These are phyloP conservation scores for Pythium myriotylum DNA, from an alignment of 352 stramenopile genomes.

Conservation along the genomic window DNA sequence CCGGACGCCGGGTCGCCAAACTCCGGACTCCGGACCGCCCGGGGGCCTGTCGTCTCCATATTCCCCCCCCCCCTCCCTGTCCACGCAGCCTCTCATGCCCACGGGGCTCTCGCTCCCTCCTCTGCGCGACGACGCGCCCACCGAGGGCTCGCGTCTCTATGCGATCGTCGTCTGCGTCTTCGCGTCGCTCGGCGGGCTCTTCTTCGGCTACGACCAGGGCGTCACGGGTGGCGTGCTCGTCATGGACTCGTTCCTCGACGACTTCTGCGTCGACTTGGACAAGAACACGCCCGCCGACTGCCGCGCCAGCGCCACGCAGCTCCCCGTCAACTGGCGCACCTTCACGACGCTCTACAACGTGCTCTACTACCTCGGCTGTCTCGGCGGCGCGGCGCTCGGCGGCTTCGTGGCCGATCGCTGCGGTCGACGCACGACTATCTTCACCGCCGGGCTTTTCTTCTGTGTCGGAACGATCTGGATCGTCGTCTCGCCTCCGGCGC, in stretches of 20 bases:
- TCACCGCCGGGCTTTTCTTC: slow-evolving; percentile 40
- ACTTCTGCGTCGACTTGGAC: slow-evolving; percentile 45
- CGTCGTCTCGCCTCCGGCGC: slow-evolving; percentile 16
- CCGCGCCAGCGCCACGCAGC: slow-evolving; percentile 6
- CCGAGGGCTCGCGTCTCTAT: slow-evolving; percentile 20
- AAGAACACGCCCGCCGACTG: slow-evolving; percentile 40
- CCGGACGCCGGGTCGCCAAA: no score
- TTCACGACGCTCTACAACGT: slow-evolving; percentile 53
- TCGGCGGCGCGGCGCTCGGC: slow-evolving; percentile 34
- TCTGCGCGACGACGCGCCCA: slow-evolving; percentile 1
- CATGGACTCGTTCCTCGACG: slow-evolving; percentile 47
- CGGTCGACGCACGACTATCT: slow-evolving; percentile 43
- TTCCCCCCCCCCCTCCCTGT: neutral
- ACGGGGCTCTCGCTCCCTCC: slow-evolving; percentile 10
- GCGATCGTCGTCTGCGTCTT: slow-evolving; percentile 43
- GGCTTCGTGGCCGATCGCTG: slow-evolving; percentile 38
- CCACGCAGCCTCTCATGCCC: no score
- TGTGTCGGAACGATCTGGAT: slow-evolving; percentile 42
- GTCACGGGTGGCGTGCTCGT: slow-evolving; percentile 45
- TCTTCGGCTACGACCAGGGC: slow-evolving; percentile 54
- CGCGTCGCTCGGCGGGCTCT: slow-evolving; percentile 46
- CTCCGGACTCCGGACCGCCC: neutral
- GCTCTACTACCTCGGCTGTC: slow-evolving; percentile 46
- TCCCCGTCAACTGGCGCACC: slow-evolving; percentile 42
- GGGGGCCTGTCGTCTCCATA: no score